Evolutionary conservation across 208 protist species (phyloP).

Genomic region (Jaenimonas drosophilae): DNA sequence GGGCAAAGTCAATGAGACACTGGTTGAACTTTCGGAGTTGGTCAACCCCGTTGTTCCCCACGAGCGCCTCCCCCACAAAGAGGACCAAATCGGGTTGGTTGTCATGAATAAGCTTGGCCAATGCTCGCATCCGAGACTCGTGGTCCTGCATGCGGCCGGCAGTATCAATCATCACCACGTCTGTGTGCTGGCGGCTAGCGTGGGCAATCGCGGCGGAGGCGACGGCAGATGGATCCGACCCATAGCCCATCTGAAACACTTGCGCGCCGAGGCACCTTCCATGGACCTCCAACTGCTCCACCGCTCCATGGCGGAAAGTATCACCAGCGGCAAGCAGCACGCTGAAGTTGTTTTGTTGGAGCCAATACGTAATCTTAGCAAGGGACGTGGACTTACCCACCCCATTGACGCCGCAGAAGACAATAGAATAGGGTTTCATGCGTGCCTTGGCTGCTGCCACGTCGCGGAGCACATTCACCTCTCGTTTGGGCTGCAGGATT

Average conservation of each 20-base stretch:
- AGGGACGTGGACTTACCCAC: constrained; percentile 99
- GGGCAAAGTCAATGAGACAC: constrained; percentile 89
- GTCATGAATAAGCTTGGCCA: constrained; percentile 96
- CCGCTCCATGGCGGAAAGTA: constrained; percentile 99
- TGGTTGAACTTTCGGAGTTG: constrained; percentile 98
- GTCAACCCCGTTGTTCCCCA: constrained; percentile 99
- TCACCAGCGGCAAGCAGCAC: constrained; percentile 98
- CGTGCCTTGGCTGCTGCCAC: constrained; percentile 55
- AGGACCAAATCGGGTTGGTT: constrained; percentile 97
- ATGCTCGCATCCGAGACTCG: constrained; percentile 96
- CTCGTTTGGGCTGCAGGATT: constrained; percentile 94
- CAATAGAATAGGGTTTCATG: constrained; percentile 93
- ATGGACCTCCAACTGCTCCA: constrained; percentile 99
- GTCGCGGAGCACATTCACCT: constrained; percentile 95
- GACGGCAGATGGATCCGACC: constrained; percentile 92
- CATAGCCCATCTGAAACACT: constrained; percentile 97
- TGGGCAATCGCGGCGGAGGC: constrained; percentile 90
- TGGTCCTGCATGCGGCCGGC: constrained; percentile 99
- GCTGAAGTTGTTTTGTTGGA: constrained; percentile 88
- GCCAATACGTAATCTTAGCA: constrained; percentile 96
- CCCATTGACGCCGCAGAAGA: constrained; percentile 99
- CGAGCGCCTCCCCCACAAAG: constrained; percentile 99
- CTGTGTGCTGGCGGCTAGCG: constrained; percentile 69
- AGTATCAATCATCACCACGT: constrained; percentile 99
- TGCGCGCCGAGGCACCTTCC: constrained; percentile 86